Evolutionary conservation across 2,329 filamentous ascomycete genomes (phyloP), one percentile per base, ranked within the genome.

Genomic region (Phaeosphaeria sp.): DNA sequence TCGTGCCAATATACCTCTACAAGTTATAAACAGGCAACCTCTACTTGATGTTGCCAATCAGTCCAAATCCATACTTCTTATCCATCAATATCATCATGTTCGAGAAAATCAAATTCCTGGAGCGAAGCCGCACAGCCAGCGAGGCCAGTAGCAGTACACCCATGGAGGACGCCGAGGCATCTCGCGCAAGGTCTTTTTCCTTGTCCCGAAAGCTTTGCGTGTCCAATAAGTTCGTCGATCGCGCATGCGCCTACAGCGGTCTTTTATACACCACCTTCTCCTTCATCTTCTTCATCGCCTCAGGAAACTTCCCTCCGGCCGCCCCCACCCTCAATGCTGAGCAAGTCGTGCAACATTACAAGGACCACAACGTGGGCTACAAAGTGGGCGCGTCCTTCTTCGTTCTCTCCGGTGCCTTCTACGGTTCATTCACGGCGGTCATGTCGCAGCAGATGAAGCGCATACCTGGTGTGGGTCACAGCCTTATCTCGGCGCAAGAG

Each of bases 361-460:
- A 30, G n/a, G 42, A 59, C 6, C 59, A 62, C 20, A 44, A 55
- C 21, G 36, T 48, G 3, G 56, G 59, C 39, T 54, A 54, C 51
- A 54, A 62, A 48, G 44, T 55, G 17, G 59, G 56, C 36, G 42
- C 54, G n/a, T 25, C 56, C 17, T 55, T 62, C 44, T 59, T 59
- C 30, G 41, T 62, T n/a, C 51, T 59, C n/a, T 50, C 65, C 11
- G 66, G 66, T 20, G 43, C 54, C 1, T 68, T 68, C 55, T 69
- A 69, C 50, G 50, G 55, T 30, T 57, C 64, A 4, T 69, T 64
- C 46, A 58, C 61, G 6, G 65, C 62, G 1, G 46, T 50, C n/a
- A 64, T 67, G 43, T 69, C 65, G 22, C 36, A 52, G 11, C 66
- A 69, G 48, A 69, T 69, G 55, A 54, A 59, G 42, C 61, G 62